phyloP scores from a whole-genome alignment of 1,284 basidiomycete genomes.

The Ustilago esculenta region DNA sequence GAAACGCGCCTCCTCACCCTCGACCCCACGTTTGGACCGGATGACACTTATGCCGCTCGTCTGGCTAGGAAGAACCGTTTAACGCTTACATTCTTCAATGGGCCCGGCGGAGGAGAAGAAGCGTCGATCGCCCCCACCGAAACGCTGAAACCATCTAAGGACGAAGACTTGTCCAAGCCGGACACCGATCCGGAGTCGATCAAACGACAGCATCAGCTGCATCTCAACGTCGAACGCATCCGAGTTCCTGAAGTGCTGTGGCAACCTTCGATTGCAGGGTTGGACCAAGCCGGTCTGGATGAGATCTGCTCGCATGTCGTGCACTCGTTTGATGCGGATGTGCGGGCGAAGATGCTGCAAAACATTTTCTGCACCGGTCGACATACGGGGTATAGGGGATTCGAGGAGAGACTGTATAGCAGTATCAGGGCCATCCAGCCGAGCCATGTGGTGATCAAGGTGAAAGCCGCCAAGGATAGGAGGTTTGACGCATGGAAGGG shows the following conservation, averaged over 20 bases:
- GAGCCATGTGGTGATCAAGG: conserved; percentile 39
- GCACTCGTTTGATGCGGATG: conserved; percentile 78
- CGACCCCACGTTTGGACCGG: conserved; percentile 83
- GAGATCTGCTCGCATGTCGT: conserved; percentile 89
- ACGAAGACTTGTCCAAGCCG: conserved; percentile 70
- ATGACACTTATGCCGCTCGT: conserved; percentile 83
- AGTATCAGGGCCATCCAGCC: conserved; percentile 60
- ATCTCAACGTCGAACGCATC: conserved; percentile 92
- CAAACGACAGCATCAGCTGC: conserved; percentile 79
- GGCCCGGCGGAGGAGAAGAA: conserved; percentile 60
- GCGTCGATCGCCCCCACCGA: conserved; percentile 15
- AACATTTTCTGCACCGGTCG: conserved; percentile 92
- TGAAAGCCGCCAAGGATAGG: conserved; percentile 74
- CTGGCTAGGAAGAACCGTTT: conserved; percentile 81
- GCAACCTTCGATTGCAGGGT: conserved; percentile 89
- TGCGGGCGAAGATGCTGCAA: conserved; percentile 74
- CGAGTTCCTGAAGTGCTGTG: conserved; percentile 93
- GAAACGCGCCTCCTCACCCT: conserved; percentile 83
- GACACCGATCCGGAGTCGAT: conserved; percentile 66
- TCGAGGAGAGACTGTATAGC: conserved; percentile 77
- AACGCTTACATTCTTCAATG: conserved; percentile 79
- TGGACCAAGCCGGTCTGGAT: conserved; percentile 91
- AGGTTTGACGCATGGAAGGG: conserved; percentile 87
- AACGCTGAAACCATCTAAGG: not conserved
- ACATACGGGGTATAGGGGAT: conserved; percentile 78